Base-by-base conservation (phyloP, 768 basidiomycete species). In the Paxillus ammoniavirescens region DNA sequence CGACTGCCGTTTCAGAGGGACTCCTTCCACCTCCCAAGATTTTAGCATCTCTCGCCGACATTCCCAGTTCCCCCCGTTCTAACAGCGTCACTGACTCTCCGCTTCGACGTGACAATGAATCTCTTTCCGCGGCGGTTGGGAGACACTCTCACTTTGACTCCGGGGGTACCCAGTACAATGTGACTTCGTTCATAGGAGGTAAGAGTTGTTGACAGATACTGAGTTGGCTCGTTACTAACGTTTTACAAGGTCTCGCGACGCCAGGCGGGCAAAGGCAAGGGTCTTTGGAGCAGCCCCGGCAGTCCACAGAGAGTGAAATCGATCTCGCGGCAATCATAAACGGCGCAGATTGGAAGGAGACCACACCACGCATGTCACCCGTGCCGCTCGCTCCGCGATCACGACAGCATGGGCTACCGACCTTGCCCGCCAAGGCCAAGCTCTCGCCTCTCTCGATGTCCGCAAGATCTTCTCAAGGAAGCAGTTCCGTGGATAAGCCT, bases 141-240 rank as follows among this genome's bases (percentile, higher is more conserved):
- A 58, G 56, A 40, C 43, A 47, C 41, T 49, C 57, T 18, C 66
- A 71, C 51, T 63, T 68, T 45, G 69, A 73, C 42, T 81, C 82
- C n/a, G 68, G 62, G 10, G 82, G 73, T 13, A 84, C 78, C 0
- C 81, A 79, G 53, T 87, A 82, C 61, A 87, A 89, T 53, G 84
- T 89, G 17, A 89, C 87, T 14, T 89, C 87, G 1, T 89, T 89
- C 93, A 86, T 89, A 57, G 82, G 71, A 41, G 66, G 79, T 78
- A 53, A 54, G 78, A 58, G 48, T 58, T 33, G 5, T 37, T 8
- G 18, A 4, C 37, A 42, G 31, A 26, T 1, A 49, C 41, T 35
- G 50, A 31, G 28, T 10, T 26, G 17, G 2, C 9, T 47, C 17
- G 26, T 30, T 23, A 42, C 47, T 63, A 42, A 69, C 37, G 8